These are phyloP conservation scores for Ophiostoma angusticollis DNA, from an alignment of 2,329 filamentous ascomycete genomes.

Conservation along the genomic window DNA sequence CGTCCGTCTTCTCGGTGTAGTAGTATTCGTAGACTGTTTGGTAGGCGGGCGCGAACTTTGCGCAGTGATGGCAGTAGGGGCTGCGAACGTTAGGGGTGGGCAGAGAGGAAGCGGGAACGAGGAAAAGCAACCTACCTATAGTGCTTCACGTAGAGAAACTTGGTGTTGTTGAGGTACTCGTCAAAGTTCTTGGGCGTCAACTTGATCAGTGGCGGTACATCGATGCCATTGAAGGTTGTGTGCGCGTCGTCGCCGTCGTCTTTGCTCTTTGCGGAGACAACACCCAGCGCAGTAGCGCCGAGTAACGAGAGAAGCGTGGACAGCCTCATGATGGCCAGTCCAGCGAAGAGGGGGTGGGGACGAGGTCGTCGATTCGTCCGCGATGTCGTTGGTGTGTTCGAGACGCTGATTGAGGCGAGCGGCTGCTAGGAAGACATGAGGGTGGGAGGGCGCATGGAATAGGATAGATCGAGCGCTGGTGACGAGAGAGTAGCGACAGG, in stretches of 20 bases:
- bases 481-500: not conserved
- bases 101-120: not conserved
- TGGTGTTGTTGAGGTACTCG: conserved; percentile 38
- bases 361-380: not conserved
- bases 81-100: conserved; percentile 21
- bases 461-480: too few species aligned
- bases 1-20: conserved; percentile 59
- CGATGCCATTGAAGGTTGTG: conserved; percentile 54
- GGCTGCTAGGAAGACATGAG: too few species aligned
- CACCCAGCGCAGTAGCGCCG: conserved; percentile 29
- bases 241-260: conserved; percentile 27
- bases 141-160: conserved; percentile 47
- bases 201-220: conserved; percentile 52
- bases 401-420: too few species aligned
- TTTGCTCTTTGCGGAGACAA: conserved; percentile 17
- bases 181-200: conserved; percentile 46
- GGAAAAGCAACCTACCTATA: conserved; percentile 43
- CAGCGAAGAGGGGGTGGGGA: not conserved
- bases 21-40: conserved; percentile 95
- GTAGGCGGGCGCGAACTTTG: conserved; percentile 66
- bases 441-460: too few species aligned
- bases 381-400: too few species aligned
- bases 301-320: conserved; percentile 33
- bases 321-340: conserved; percentile 28
- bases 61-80: conserved; percentile 59